A percentile compares a stretch with the other conserved stretches of the same genome.
Evolutionary conservation across 345 rosid species (phyloP).

Genomic region (Leavenworthia alabamica): DNA sequence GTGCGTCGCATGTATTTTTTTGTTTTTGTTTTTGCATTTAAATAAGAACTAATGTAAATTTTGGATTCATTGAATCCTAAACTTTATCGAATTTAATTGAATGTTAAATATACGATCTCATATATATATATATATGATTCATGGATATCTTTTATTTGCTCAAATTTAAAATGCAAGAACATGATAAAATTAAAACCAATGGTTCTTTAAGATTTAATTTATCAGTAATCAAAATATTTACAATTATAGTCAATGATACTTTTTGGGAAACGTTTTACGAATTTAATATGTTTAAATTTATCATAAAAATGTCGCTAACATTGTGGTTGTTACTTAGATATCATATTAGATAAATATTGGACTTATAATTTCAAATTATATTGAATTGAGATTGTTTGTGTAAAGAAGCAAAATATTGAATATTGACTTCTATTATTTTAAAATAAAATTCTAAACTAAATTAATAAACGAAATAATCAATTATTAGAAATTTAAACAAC

Average conservation of each 20-base stretch:
- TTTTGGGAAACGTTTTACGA: neutral
- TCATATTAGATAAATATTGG: conserved; percentile 10
- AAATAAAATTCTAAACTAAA: neutral
- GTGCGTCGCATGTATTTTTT: conserved; percentile 24
- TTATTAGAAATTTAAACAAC: conserved; percentile 6
- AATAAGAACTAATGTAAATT: neutral
- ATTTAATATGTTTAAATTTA: neutral
- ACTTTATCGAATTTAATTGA: too few species aligned
- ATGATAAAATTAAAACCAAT: too few species aligned
- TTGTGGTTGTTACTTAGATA: conserved; percentile 18
- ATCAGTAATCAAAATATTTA: neutral
- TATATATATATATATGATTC: too few species aligned
- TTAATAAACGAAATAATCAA: neutral
- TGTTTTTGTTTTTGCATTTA: too few species aligned
- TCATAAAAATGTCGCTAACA: conserved; percentile 2
- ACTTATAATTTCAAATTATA: neutral
- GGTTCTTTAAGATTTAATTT: neutral
- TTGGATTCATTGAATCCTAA: conserved; percentile 3
- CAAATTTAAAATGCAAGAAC: neutral
- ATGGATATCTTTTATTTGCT: neutral
- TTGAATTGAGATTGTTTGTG: conserved; percentile 13
- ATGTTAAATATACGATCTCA: neutral
- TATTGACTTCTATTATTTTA: conserved; percentile 12
- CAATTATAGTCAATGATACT: neutral
- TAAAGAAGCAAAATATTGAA: conserved; percentile 20